Percentiles rank a stretch among this genome's conserved stretches.
Evolutionary conservation across 306 rosid genomes (phyloP).

Genomic region (Fragaria vesca): DNA sequence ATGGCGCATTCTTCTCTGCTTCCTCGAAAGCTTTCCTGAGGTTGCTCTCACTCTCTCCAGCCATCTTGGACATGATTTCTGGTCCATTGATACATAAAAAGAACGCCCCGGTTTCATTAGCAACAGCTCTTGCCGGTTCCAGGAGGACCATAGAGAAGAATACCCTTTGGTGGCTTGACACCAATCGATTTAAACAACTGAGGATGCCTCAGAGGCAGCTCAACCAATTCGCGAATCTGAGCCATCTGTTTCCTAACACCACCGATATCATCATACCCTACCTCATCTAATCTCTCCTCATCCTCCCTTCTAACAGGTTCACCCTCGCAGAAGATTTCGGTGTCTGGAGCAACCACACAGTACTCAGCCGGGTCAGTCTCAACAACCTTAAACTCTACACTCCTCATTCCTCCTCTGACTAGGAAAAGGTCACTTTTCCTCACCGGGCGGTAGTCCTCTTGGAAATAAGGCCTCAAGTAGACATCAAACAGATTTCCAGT

Average conservation of each 20-base stretch:
- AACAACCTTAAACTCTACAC: conserved; percentile 28
- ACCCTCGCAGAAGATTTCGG: conserved; percentile 25
- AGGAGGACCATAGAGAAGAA: conserved; percentile 41
- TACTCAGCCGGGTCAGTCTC: conserved; percentile 28
- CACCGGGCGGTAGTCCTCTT: conserved; percentile 17
- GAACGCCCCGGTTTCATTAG: conserved; percentile 31
- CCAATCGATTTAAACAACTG: conserved; percentile 25
- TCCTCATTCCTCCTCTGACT: conserved; percentile 30
- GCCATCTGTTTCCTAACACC: conserved; percentile 23
- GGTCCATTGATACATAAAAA: conserved; percentile 22
- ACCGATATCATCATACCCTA: conserved; percentile 29
- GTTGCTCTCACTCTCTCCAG: conserved; percentile 29
- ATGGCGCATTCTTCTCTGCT: conserved; percentile 24
- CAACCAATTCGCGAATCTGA: conserved; percentile 27
- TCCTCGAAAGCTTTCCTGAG: conserved; percentile 23
- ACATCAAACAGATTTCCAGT: too few species aligned
- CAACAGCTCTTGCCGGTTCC: conserved; percentile 43
- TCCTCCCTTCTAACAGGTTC: conserved; percentile 26
- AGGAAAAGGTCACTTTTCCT: conserved; percentile 28
- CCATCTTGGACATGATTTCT: conserved; percentile 15
- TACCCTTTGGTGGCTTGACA: conserved; percentile 37
- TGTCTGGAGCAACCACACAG: conserved; percentile 26
- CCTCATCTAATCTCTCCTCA: conserved; percentile 21
- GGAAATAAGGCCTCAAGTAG: conserved; percentile 16
- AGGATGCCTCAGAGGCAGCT: conserved; percentile 26